phyloP scores from a whole-genome alignment of 83 land plant genomes.

The Picea mariana region DNA sequence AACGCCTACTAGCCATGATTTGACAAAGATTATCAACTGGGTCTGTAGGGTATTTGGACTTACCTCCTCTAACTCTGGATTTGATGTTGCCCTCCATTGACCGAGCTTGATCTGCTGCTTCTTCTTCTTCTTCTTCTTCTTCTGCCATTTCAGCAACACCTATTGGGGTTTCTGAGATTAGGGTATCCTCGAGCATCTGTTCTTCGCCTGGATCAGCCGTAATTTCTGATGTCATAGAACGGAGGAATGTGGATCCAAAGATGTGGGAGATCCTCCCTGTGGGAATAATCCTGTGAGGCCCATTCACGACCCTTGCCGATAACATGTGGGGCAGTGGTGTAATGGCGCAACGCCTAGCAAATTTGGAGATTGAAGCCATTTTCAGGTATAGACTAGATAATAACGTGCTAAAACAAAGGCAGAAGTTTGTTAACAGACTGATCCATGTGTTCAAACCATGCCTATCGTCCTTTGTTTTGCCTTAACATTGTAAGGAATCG shows the following conservation, averaged over 20 bases:
- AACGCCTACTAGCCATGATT: slow-evolving; percentile 60
- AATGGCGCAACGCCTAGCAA: background rate
- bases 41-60: slow-evolving; percentile 18
- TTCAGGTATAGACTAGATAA: too few relatives aligned
- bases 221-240: background rate
- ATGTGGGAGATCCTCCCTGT: too few relatives aligned
- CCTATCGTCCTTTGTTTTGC: too few relatives aligned
- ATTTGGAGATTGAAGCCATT: background rate
- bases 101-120: background rate
- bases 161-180: background rate
- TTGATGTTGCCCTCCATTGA: background rate
- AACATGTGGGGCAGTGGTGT: background rate
- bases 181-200: background rate
- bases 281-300: background rate
- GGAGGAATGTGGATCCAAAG: background rate
- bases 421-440: too few relatives aligned
- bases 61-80: background rate
- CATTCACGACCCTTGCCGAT: background rate
- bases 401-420: too few relatives aligned
- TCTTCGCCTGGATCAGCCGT: background rate
- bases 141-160: background rate
- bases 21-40: slow-evolving; percentile 40
- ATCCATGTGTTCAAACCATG: too few relatives aligned
- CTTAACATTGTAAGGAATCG: too few relatives aligned
- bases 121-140: background rate